Percentiles rank a stretch among this genome's conserved stretches.
Evolutionary conservation across 2,329 filamentous ascomycete genomes (phyloP).

Genomic region (Colletotrichum graminicola): DNA sequence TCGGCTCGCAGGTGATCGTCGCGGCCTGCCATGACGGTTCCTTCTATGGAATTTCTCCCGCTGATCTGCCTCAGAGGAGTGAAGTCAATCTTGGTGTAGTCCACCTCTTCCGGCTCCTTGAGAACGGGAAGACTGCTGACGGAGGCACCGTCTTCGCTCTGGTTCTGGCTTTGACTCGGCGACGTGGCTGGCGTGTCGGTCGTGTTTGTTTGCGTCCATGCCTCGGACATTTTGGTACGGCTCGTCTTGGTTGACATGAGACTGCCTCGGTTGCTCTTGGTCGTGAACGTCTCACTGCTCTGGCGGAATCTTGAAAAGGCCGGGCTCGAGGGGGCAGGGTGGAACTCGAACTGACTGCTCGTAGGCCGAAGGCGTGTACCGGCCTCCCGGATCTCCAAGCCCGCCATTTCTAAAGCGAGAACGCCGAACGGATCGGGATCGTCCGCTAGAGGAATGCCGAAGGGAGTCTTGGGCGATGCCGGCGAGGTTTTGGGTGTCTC

Average conservation of each 20-base stretch:
- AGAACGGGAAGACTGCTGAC: slow-evolving; percentile 56
- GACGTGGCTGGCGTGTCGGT: slow-evolving; percentile 64
- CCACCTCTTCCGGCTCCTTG: slow-evolving; percentile 63
- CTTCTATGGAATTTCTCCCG: slow-evolving; percentile 54
- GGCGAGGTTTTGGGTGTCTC: slow-evolving; percentile 56
- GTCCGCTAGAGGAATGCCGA: slow-evolving; percentile 82
- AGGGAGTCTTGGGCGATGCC: slow-evolving; percentile 57
- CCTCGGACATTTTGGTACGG: slow-evolving; percentile 77
- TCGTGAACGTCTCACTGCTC: slow-evolving; percentile 75
- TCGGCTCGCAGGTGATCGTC: slow-evolving; percentile 42
- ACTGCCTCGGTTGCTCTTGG: slow-evolving; percentile 76
- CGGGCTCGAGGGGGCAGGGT: slow-evolving; percentile 81
- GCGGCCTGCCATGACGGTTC: slow-evolving; percentile 38
- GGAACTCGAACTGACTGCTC: slow-evolving; percentile 86
- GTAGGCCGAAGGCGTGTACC: slow-evolving; percentile 79
- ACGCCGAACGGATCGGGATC: slow-evolving; percentile 96
- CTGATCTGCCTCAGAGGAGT: slow-evolving; percentile 62
- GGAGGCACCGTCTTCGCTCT: slow-evolving; percentile 65
- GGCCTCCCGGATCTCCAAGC: slow-evolving; percentile 91
- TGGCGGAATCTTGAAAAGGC: slow-evolving; percentile 70
- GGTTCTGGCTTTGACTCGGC: slow-evolving; percentile 66
- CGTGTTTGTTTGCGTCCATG: slow-evolving; percentile 73
- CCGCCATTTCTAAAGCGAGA: slow-evolving; percentile 89
- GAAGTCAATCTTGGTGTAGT: slow-evolving; percentile 71
- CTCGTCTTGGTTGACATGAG: slow-evolving; percentile 80